Evolutionary conservation across 2,329 filamentous ascomycete species (phyloP), one percentile per base, ranked within the genome.

Genomic region (Plenodomus tracheiphilus): DNA sequence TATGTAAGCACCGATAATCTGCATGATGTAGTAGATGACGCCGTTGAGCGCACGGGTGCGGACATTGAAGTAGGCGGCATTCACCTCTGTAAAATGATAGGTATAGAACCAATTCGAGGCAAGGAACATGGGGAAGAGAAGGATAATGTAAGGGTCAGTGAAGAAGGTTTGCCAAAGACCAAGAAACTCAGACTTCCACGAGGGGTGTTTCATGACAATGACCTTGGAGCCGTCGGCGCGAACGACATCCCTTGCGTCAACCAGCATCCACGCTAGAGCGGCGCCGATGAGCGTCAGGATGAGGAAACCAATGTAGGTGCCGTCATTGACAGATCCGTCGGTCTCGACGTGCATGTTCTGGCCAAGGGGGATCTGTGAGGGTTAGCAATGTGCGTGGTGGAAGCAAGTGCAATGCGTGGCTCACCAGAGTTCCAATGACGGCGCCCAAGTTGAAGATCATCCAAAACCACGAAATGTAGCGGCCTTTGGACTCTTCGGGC

Each of bases 381-480:
- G 47, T 62, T 41, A 62, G 57, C 43, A 37, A 40, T 35, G 35
- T 4, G 32, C 22, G 8, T 39, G 40, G 46, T 75, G 62, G 86
- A 40, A n/a, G 51, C 49, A 46, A 51, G 22, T 35, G 16, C 16
- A 21, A 18, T 41, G 38, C 21, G 34, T 74, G 47, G 69, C 80
- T 69, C 73, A 84, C 82, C 77, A 85, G 69, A 65, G 86, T 85
- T 54, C 92, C 92, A 71, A 97, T 90, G 53, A 96, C 91, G 63
- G 86, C 91, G 61, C 92, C 92, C 50, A 92, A 74, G 74, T 96
- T 96, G 81, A 96, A 97, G 65, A 97, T 95, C 71, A 91, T 85
- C 92, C 92, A 96, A 76, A 96, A 96, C 77, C 85, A 86, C 52
- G 88, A 88, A 70, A 96, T 96, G 72, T 91, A 96, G 51, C 86